Percentiles rank a stretch among this genome's conserved stretches.
Conservation (phyloP, 306 rosid genomes). For the Pyrus betulifolia region DNA sequence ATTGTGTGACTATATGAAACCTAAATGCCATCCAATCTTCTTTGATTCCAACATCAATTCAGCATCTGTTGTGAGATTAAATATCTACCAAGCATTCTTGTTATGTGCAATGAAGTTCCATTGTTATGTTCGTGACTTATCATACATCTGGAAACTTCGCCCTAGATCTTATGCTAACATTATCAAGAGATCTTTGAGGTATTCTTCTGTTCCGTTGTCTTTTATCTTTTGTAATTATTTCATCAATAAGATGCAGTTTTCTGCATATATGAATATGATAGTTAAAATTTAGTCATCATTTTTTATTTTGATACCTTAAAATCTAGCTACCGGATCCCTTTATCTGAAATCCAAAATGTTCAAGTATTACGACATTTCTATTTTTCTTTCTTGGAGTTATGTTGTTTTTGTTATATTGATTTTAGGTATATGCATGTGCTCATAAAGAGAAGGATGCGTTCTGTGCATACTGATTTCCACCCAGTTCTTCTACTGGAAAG, state of each 20-base stretch:
- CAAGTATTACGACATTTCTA: not conserved
- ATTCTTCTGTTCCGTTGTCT: conserved; percentile 8
- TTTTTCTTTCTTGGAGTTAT: not conserved
- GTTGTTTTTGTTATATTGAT: conserved; percentile 11
- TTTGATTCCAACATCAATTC: conserved; percentile 81
- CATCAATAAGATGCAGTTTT: not conserved
- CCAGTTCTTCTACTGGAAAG: conserved; percentile 50
- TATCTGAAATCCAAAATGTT: not conserved
- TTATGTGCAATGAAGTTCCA: conserved; percentile 87
- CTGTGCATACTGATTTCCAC: conserved; percentile 17
- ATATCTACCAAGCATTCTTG: conserved; percentile 60
- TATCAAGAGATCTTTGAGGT: conserved; percentile 62
- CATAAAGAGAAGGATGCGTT: conserved; percentile 61
- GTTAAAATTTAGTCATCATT: not conserved
- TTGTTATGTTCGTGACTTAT: conserved; percentile 50
- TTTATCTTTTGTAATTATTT: not conserved
- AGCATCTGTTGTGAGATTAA: conserved; percentile 71
- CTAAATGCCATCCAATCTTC: conserved; percentile 84
- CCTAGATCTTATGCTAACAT: conserved; percentile 19
- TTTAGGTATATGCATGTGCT: conserved; percentile 56
- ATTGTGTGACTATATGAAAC: conserved; percentile 55
- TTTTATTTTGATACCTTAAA: not conserved
- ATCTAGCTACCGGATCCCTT: not conserved
- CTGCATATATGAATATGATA: not conserved
- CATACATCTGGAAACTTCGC: conserved; percentile 53